Base-by-base conservation (phyloP, 495 filamentous ascomycete genomes). In the Lineolata rhizophorae region DNA sequence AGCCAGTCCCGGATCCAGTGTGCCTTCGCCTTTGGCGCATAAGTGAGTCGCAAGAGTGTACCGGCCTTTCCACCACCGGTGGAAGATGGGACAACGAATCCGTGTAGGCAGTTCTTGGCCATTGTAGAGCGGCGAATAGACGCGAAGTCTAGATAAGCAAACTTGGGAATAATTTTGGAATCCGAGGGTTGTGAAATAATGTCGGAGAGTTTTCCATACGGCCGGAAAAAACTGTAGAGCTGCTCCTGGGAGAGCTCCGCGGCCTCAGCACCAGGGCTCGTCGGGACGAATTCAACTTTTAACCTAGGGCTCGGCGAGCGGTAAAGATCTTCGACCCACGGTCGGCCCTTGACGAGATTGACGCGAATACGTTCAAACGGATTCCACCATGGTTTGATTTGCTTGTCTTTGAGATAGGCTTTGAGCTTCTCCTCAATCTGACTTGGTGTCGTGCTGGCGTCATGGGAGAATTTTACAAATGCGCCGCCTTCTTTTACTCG, bases 291-390 rank as follows among this genome's bases (percentile, higher is more conserved):
- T 47, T 97, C 87, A 21, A 94, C 70, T 36, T 63, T 72, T 25
- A 97, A 37, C 27, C 68, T 64, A 18, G 57, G 53, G 35, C 71
- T 82, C 2, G 87, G 87, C 15, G 79, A 70, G 6, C 84, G 70
- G 40, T 76, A 75, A 2, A 97, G 56, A 52, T 97, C 87, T 43
- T 97, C 87, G 13, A 95, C 58, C 87, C 87, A 97, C 0, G 87
- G 87, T n/a, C 64, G 64, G 8, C 87, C 87, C 12, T 64, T 52
- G 6, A 97, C 90, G 5, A 76, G 54, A 26, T 65, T 65, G 3
- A 69, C 63, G 20, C 62, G 65, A 33, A 85, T 72, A 14, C 58
- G 51, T n/a, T 65, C 61, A 30, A 90, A 72, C 1, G 84, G 84
- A 37, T 72, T 85, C 56, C 82, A 92, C 72, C 82, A 84, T 18